Conservation (phyloP, 2,329 filamentous ascomycete genomes). For the Endoconidiophora laricicola region DNA sequence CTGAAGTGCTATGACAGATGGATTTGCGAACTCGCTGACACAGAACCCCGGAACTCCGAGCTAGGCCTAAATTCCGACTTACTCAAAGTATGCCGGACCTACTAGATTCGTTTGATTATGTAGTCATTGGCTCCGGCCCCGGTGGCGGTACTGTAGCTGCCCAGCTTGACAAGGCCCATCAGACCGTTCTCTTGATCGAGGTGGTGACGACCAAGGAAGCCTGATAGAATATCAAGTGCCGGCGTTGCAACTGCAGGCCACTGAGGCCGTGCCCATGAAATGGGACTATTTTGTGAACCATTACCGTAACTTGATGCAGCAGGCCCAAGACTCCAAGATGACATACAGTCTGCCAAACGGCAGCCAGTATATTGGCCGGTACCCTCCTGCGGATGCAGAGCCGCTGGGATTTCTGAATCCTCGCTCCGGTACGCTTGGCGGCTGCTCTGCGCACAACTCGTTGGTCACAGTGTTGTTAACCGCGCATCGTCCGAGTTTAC, state of each 20-base stretch:
- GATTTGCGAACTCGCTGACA: too few relatives aligned
- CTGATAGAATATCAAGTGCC: constrained; percentile 17
- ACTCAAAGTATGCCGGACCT: background rate
- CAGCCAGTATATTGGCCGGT: constrained; percentile 17
- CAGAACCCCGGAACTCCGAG: too few relatives aligned
- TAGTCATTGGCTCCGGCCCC: constrained; percentile 42
- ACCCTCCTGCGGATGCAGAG: constrained; percentile 18
- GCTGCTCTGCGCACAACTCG: constrained; percentile 21
- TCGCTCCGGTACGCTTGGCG: constrained; percentile 22
- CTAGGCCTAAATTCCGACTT: too few relatives aligned
- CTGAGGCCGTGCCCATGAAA: constrained; percentile 17
- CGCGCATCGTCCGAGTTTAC: background rate
- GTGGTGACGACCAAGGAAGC: constrained; percentile 35
- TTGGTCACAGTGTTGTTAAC: constrained; percentile 20
- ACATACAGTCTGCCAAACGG: constrained; percentile 23
- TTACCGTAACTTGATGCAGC: constrained; percentile 25
- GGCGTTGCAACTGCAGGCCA: constrained; percentile 16
- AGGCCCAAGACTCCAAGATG: constrained; percentile 33
- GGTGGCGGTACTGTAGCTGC: constrained; percentile 38
- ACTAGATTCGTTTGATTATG: constrained; percentile 32
- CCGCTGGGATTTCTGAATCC: constrained; percentile 26
- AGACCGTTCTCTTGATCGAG: constrained; percentile 40
- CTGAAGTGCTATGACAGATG: too few relatives aligned
- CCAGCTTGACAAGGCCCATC: constrained; percentile 36
- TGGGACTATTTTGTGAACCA: constrained; percentile 49